A percentile compares a stretch with the other conserved stretches of the same genome.
phyloP scores from a whole-genome alignment of 2,329 filamentous ascomycete genomes.

The Neonectria ditissima region DNA sequence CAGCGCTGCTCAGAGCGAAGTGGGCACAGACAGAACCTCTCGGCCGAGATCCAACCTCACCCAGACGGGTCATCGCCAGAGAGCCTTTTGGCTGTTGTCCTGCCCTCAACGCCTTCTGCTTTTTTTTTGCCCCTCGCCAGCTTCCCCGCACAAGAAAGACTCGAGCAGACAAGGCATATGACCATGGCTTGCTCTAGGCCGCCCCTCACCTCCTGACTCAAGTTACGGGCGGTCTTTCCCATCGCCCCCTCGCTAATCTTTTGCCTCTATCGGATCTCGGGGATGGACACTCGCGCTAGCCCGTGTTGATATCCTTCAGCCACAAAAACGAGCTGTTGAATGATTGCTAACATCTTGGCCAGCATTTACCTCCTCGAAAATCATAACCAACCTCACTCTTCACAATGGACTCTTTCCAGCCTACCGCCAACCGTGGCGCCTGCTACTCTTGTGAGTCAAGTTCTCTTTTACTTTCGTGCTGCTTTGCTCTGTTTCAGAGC shows the following conservation, averaged over 20 bases:
- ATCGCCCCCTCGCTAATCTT: constrained; percentile 42
- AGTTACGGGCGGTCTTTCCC: constrained; percentile 21
- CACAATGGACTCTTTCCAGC: constrained; percentile 59
- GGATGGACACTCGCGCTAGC: constrained; percentile 32
- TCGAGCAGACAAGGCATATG: constrained; percentile 2
- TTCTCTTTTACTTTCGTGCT: neutral
- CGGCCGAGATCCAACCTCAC: constrained; percentile 5
- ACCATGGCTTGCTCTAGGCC: constrained; percentile 20
- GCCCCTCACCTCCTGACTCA: constrained; percentile 24
- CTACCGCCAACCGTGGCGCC: constrained; percentile 53
- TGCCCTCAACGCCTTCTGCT: constrained; percentile 14
- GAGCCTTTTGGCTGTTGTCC: constrained; percentile 6
- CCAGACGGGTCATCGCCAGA: constrained; percentile 9
- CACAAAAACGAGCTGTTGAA: constrained; percentile 15
- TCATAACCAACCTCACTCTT: constrained; percentile 22
- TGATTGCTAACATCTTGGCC: constrained; percentile 28
- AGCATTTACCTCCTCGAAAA: constrained; percentile 27
- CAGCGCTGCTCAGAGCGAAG: constrained; percentile 27
- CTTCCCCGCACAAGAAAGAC: constrained; percentile 11
- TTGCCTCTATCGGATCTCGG: constrained; percentile 44
- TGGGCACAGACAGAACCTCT: constrained; percentile 33
- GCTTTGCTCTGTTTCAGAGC: neutral
- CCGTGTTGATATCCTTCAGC: constrained; percentile 15
- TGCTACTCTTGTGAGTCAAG: constrained; percentile 65
- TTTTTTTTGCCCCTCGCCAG: constrained; percentile 17